Percentiles rank a stretch among this genome's conserved stretches.
Conservation (phyloP, 2,329 filamentous ascomycete genomes). For the Passalora sequoiae region DNA sequence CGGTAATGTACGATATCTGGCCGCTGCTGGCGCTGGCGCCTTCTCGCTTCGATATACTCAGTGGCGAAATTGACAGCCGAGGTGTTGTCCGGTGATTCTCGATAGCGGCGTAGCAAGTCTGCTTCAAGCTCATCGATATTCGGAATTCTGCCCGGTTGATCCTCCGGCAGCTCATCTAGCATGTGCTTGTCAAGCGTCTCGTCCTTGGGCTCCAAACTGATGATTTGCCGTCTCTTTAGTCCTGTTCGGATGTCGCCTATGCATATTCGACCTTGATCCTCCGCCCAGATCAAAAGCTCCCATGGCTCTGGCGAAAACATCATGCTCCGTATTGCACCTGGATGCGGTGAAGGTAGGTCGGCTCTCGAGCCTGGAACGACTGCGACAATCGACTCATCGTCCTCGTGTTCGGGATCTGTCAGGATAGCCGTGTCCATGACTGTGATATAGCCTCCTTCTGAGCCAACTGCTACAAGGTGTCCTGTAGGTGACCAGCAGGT, state of each 20-base stretch:
- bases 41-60: constrained; percentile 42
- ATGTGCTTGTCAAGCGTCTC: constrained; percentile 52
- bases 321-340: constrained; percentile 84
- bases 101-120: constrained; percentile 42
- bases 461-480: constrained; percentile 67
- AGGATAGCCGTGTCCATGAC: constrained; percentile 59
- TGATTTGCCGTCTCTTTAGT: constrained; percentile 62
- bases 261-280: constrained; percentile 73
- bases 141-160: constrained; percentile 9
- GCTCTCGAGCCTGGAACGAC: constrained; percentile 74
- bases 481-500: constrained; percentile 71
- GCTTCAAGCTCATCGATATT: constrained; percentile 45
- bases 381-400: constrained; percentile 63
- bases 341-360: constrained; percentile 44
- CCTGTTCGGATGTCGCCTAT: constrained; percentile 67
- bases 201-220: constrained; percentile 57
- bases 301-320: constrained; percentile 83
- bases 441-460: constrained; percentile 74
- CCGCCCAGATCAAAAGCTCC: constrained; percentile 89
- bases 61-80: constrained; percentile 39
- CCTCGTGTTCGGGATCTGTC: constrained; percentile 33
- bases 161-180: constrained; percentile 16
- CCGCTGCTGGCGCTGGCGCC: constrained; percentile 29
- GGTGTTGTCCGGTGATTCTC: constrained; percentile 36
- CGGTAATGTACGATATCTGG: constrained; percentile 31